phyloP scores from a whole-genome alignment of 2,329 filamentous ascomycete species.

The Paraphoma sp. region DNA sequence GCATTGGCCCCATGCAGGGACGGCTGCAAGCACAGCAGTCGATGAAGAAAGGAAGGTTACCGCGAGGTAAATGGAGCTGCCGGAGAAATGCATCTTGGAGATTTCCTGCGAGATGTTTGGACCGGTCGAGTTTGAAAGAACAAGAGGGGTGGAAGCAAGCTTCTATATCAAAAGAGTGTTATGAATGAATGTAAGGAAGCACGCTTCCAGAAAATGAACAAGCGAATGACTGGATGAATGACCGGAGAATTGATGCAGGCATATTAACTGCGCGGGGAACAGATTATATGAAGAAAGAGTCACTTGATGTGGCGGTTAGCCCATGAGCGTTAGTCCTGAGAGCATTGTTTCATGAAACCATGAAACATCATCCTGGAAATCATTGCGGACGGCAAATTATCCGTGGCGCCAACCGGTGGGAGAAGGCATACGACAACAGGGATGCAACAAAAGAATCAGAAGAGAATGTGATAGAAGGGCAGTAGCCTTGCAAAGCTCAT shows the following conservation, averaged over 20 bases:
- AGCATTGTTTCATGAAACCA: slow-evolving; percentile 18
- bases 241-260: neutral
- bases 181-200: slow-evolving; percentile 28
- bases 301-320: slow-evolving; percentile 8
- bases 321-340: slow-evolving; percentile 7
- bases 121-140: neutral
- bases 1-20: slow-evolving; percentile 52
- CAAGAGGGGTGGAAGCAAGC: slow-evolving; percentile 14
- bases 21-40: slow-evolving; percentile 34
- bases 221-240: slow-evolving; percentile 1
- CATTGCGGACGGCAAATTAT: slow-evolving; percentile 15
- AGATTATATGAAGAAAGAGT: slow-evolving; percentile 9
- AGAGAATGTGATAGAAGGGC: neutral
- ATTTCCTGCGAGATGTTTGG: neutral
- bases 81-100: slow-evolving; percentile 30
- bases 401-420: neutral
- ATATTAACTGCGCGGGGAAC: neutral
- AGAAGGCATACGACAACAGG: neutral
- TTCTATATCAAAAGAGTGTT: slow-evolving; percentile 21
- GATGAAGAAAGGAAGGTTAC: slow-evolving; percentile 37
- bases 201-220: slow-evolving; percentile 19
- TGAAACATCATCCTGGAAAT: slow-evolving; percentile 35
- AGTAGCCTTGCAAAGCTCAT: slow-evolving; percentile 3
- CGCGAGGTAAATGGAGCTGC: slow-evolving; percentile 31
- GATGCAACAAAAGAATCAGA: neutral